Evolutionary conservation across 129 eudicot genomes (phyloP), one percentile per base, ranked within the genome.

Genomic region (Artemisia annua): DNA sequence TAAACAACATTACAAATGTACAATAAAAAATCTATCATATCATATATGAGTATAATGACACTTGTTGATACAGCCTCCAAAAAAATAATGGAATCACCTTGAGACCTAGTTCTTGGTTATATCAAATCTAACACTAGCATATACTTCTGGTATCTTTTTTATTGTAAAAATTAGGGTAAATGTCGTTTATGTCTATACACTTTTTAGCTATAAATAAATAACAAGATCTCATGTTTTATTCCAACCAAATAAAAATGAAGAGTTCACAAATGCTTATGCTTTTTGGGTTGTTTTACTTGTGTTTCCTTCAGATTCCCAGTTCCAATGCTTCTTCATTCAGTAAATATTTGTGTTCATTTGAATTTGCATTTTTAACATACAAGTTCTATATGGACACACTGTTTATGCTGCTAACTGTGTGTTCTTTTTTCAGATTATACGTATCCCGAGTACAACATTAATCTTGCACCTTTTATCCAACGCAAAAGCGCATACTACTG

Each of bases 401-500:
- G 46, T 28, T 68, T 4, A 68, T 69, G 32, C 30, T 9, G 11
- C 48, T 19, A 68, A 48, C 15, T 17, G 26, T 48, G 22, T 48
- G 44, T 1, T 20, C 11, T 15, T 24, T 28, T 9, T 78, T 65
- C 78, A 81, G 91, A 63, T 63, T 44, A 20, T 75, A 20, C 5
- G 32, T 1, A 50, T 17, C 91, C 91, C 3, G 48, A 26, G 3
- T 77, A 50, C 44, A 86, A 86, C 50, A 55, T 78, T 17, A 86
- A 86, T 46, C 80, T 86, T 19, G 68, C 78, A 48, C 91, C 91
- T 48, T 74, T 83, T 69, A 53, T 64, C 7, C 74, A 70, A 15
- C 79, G 87, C 75, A 55, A 76, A 69, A 86, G 87, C 60, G 82
- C 91, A 14, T 75, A 78, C 71, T 83, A 70, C 58, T 86, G 88